phyloP scores from a whole-genome alignment of 805 yeast genomes.

The Candida yuanshanica region DNA sequence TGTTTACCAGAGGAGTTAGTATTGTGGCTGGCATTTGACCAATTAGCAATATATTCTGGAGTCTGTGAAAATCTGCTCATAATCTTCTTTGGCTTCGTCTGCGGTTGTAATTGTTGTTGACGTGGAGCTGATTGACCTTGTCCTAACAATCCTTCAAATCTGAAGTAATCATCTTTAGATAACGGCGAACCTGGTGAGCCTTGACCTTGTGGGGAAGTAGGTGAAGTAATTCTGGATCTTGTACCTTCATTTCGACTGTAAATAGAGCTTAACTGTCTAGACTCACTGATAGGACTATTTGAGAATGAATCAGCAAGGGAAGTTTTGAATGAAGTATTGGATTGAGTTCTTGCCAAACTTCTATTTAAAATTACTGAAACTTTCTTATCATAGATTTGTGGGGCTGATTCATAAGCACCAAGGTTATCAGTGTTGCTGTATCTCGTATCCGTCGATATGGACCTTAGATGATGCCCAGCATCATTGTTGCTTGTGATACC shows the following conservation, averaged over 20 bases:
- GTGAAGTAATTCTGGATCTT: slow-evolving; percentile 11
- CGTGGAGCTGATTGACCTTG: slow-evolving; percentile 1
- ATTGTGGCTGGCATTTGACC: slow-evolving; percentile 11
- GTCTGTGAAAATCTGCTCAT: slow-evolving; percentile 14
- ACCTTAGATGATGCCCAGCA: slow-evolving; percentile 29
- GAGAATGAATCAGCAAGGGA: slow-evolving; percentile 65
- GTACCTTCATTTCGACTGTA: slow-evolving; percentile 11
- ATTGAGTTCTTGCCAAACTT: slow-evolving; percentile 66
- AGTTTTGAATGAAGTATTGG: slow-evolving; percentile 72
- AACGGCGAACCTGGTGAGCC: slow-evolving; percentile 13
- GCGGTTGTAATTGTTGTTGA: slow-evolving; percentile 1
- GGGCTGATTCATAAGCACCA: slow-evolving; percentile 62
- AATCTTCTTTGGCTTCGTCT: slow-evolving; percentile 10
- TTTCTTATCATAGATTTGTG: slow-evolving; percentile 73
- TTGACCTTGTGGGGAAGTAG: slow-evolving; percentile 18
- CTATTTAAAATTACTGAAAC: slow-evolving; percentile 70
- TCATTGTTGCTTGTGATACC: slow-evolving; percentile 21
- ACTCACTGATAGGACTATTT: slow-evolving; percentile 23
- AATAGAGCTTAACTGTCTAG: slow-evolving; percentile 21
- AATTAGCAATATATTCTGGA: slow-evolving; percentile 15
- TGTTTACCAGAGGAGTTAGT: slow-evolving; percentile 1
- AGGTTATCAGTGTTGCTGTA: slow-evolving; percentile 41
- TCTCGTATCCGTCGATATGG: slow-evolving; percentile 56
- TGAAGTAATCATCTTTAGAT: slow-evolving; percentile 37
- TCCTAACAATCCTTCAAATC: slow-evolving; percentile 35